Evolutionary conservation across 352 stramenopile species (phyloP).

Genomic region (Discostella stelligera): DNA sequence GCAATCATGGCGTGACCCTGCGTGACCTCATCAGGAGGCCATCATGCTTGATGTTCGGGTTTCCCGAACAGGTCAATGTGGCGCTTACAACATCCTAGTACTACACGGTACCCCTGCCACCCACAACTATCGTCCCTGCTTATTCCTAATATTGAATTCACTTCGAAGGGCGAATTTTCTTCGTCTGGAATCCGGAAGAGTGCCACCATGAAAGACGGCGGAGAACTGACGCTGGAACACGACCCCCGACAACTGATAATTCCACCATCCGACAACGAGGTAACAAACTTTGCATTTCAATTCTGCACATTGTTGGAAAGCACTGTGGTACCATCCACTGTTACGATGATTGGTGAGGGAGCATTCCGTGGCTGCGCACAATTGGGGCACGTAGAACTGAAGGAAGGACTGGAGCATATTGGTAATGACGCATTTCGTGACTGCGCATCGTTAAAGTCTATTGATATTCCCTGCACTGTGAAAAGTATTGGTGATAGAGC

Average conservation of each 20-base stretch:
- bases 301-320: not conserved
- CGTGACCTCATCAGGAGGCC: too few relatives aligned
- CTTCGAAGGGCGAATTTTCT: too few relatives aligned
- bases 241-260: not conserved
- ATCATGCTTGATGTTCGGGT: too few relatives aligned
- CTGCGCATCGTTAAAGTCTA: not conserved
- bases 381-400: not conserved
- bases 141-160: too few relatives aligned
- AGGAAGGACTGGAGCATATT: not conserved
- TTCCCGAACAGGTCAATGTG: too few relatives aligned
- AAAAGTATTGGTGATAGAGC: not conserved
- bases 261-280: not conserved
- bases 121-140: too few relatives aligned
- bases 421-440: not conserved
- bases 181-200: not conserved
- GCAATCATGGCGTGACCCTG: too few relatives aligned
- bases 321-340: not conserved
- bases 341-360: not conserved
- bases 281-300: not conserved
- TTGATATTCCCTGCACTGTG: not conserved
- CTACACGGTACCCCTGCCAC: too few relatives aligned
- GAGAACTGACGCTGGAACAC: not conserved
- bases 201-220: not conserved
- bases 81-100: too few relatives aligned
- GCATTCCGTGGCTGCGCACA: not conserved